Evolutionary conservation across 1,284 basidiomycete species (phyloP), one percentile per base, ranked within the genome.

Genomic region (Cryptococcus sp.): DNA sequence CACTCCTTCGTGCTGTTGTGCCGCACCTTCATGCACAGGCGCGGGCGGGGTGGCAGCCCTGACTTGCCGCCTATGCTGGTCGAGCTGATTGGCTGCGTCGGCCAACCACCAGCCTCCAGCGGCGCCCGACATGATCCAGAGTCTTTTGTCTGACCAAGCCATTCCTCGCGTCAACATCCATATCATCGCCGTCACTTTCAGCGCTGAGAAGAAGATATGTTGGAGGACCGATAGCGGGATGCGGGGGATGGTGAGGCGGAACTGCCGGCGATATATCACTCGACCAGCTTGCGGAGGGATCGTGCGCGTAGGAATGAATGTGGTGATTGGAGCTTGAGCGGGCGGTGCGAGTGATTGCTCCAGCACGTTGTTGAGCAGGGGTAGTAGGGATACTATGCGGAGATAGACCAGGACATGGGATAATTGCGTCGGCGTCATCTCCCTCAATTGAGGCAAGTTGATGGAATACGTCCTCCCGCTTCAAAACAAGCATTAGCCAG

Each of bases 141-240:
- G 59, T 13, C 64, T 55, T 13, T 25, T 23, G 58, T 78, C 76
- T 1, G 49, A 42, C 71, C 70, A 72, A 5, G 52, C 42, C 70
- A 78, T 70, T 17, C 60, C 61, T 11, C 71, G 51, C 19, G 69
- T 71, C 42, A 78, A 56, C 76, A 78, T 76, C 69, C 67, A 76
- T 3, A 75, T 41, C 53, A 75, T 66, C 15, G 65, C 64, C 13
- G 57, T 39, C 11, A 74, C 54, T 48, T 69, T 72, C 45, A 72
- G 13, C 1, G 59, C 61, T 0, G 70, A 69, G 64, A 72, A 73
- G 55, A 69, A 63, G 17, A 71, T 53, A 57, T 72, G 69, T n/a
- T 47, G 25, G 3, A 74, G 19, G 7, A 69, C 52, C 0, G 63
- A 45, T 10, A 64, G 27, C 8, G 67, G 58, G 47, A 75, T 48